Evolutionary conservation across 2,329 filamentous ascomycete genomes (phyloP), one percentile per base, ranked within the genome.

Genomic region (Nectriaceae sp.): DNA sequence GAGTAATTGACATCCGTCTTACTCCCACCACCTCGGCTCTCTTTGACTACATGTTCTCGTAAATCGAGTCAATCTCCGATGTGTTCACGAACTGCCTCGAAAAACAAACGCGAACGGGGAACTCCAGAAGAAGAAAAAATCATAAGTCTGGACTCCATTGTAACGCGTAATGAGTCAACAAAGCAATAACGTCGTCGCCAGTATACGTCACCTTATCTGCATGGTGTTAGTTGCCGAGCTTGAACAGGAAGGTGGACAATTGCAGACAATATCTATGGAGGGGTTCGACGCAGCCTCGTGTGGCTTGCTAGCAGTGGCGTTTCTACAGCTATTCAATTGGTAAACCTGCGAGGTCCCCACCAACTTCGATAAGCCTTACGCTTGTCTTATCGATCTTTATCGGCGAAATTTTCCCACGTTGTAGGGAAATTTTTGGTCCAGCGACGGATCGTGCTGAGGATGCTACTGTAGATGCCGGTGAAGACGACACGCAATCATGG

Each of bases 401-500:
- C 46, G 53, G 49, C 58, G 37, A 61, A 61, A 58, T 60, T 61
- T 61, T 61, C 48, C 48, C 46, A 42, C 26, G 21, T 19, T 36
- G 31, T 29, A 29, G 38, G 51, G 53, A 64, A 65, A 52, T 59
- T 64, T 63, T 63, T 54, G 54, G 48, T 43, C 44, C 47, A 35
- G 38, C 49, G 48, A 40, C 42, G 48, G 46, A 46, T 43, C 44
- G 33, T 60, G 52, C 49, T 53, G 46, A 47, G 53, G 49, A 57
- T 53, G 54, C 53, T 55, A 42, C 48, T 59, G 48, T 44, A 50
- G 42, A 53, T 55, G 8, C 13, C 33, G 50, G 52, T 56, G 50
- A 44, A 47, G 47, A 59, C 57, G 43, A 59, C 50, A 52, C 55
- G 59, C 68, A 69, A 79, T 55, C 61, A 92, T 91, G 88, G 88